Evolutionary conservation across 2,329 filamentous ascomycete genomes (phyloP), one percentile per base, ranked within the genome.

Genomic region (Teratosphaeria gauchensis): DNA sequence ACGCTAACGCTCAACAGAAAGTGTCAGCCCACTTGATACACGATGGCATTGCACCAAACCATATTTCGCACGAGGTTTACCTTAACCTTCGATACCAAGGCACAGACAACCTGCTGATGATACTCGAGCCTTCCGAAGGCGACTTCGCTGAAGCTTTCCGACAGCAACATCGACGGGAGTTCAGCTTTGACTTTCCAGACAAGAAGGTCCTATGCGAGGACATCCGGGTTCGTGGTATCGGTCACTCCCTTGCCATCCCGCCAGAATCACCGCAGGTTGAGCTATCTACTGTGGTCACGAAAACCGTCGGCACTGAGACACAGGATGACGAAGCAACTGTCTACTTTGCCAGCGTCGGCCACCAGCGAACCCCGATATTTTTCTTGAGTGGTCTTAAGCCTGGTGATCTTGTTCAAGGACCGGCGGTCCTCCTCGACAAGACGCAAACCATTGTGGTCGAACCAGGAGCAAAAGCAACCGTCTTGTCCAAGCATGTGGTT

Each of bases 1-100:
- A 35, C 14, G 8, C 33, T 35, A 14, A 35, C 33, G 33, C 33
- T 35, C 33, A 14, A 35, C 33, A 35, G 0, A 71, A 64, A 42
- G 73, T 77, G 2, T 3, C 33, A 35, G 33, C 33, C 33, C 9
- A 35, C 2, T 6, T 35, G 9, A 35, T 11, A 9, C 0, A 66
- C 69, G 0, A 81, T 63, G 78, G 78, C 0, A 79, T 81, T 51
- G 60, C 69, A 0, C 58, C 65, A 0, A 69, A 73, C 2, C 72
- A 74, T 7, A 70, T 81, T n/a, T 67, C 68, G 4, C 70, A 76
- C 33, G 74, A 78, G 14, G 69, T 77, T 51, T 78, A 76, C 42
- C 68, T 81, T 2, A 78, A 77, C 55, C 70, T 81, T 62, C 73
- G 78, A 35, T 80, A 81, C 56, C 76, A 79, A 61, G 78, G 79